phyloP scores from a whole-genome alignment of 73 alveolate species.

The Paramecium sexaurelia region DNA sequence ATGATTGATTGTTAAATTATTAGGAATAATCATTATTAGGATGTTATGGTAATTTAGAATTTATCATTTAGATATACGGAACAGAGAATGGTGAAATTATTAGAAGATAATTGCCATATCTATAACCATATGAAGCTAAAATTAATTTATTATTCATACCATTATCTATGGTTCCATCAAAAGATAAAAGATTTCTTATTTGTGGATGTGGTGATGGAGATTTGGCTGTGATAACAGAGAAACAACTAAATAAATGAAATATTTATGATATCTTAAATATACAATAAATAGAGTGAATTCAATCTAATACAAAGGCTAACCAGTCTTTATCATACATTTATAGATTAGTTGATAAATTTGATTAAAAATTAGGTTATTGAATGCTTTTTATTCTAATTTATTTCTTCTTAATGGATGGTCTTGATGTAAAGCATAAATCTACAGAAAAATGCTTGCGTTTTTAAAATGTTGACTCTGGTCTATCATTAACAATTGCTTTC shows the following conservation, averaged over 20 bases:
- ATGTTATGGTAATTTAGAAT: slow-evolving; percentile 50
- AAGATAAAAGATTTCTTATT: slow-evolving; percentile 77
- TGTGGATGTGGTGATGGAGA: slow-evolving; percentile 79
- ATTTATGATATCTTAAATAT: not conserved
- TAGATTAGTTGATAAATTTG: not conserved
- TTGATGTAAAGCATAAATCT: not conserved
- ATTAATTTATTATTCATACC: not conserved
- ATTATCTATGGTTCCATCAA: not conserved
- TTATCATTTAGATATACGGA: slow-evolving; percentile 75
- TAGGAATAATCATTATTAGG: slow-evolving; percentile 69
- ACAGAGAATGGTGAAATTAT: slow-evolving; percentile 81
- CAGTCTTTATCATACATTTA: not conserved
- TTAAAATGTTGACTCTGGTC: not conserved
- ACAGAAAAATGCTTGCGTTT: not conserved
- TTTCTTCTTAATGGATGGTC: not conserved
- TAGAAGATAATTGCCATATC: slow-evolving; percentile 76
- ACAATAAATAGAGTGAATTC: not conserved
- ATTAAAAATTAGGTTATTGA: not conserved
- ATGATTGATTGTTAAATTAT: slow-evolving; percentile 70
- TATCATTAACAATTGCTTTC: not conserved
- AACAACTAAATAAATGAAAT: not conserved
- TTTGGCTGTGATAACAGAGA: not conserved
- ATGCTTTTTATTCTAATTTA: not conserved
- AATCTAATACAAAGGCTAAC: not conserved
- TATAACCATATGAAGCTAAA: not conserved